phyloP scores from a whole-genome alignment of 177 flowering plant genomes.

The Telopea speciosissima region DNA sequence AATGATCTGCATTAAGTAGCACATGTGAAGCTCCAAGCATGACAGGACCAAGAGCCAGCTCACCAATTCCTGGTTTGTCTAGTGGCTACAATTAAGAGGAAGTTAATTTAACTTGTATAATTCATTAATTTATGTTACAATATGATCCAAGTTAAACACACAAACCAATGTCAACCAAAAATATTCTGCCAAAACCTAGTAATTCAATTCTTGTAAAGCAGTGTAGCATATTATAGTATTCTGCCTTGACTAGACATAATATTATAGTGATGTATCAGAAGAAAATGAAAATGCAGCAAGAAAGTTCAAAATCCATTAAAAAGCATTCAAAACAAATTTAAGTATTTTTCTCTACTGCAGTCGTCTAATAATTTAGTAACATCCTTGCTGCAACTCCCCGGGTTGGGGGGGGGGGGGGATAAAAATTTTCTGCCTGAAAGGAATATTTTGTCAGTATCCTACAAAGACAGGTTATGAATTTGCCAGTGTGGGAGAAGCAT shows the following conservation, averaged over 20 bases:
- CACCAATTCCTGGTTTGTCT: conserved; percentile 61
- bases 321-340: no score
- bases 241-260: no score
- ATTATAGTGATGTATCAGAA: no score
- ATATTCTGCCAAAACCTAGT: not conserved
- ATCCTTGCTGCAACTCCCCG: no score
- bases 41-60: conserved; percentile 76
- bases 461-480: not conserved
- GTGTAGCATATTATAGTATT: not conserved
- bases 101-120: not conserved
- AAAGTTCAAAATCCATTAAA: no score
- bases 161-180: not conserved
- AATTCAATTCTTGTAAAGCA: not conserved
- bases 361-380: no score
- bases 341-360: no score
- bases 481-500: not conserved
- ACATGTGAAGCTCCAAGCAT: conserved; percentile 85
- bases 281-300: no score
- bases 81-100: conserved; percentile 40
- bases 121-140: not conserved
- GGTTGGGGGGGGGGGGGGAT: no score
- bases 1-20: conserved; percentile 78
- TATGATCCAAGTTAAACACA: not conserved
- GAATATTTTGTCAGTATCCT: not conserved
- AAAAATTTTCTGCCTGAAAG: no score